These are phyloP conservation scores for Smittium culicis DNA, from an alignment of 371 early-diverging fungal species.

Conservation along the genomic window DNA sequence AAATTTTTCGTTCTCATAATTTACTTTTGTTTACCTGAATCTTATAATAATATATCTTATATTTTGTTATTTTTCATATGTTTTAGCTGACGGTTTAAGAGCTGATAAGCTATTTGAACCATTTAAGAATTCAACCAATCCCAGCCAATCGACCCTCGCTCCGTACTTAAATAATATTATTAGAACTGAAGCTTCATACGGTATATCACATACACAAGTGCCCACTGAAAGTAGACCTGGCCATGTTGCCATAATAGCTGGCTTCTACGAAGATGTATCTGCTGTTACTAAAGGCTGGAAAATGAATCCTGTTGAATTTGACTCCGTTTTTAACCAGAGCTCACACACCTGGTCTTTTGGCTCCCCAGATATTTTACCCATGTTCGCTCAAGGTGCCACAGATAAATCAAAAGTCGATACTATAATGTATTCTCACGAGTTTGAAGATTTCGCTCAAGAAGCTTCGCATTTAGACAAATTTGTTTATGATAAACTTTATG, in stretches of 20 bases:
- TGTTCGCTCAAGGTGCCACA: slow-evolving; percentile 85
- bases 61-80: background rate
- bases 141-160: slow-evolving; percentile 35
- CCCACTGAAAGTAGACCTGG: slow-evolving; percentile 97
- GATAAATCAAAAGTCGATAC: slow-evolving; percentile 62
- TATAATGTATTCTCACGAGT: slow-evolving; percentile 75
- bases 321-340: slow-evolving; percentile 84
- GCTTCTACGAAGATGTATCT: slow-evolving; percentile 94
- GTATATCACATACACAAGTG: slow-evolving; percentile 89
- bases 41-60: background rate
- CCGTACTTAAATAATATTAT: slow-evolving; percentile 58
- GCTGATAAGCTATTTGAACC: slow-evolving; percentile 79
- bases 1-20: background rate
- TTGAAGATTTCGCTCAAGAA: slow-evolving; percentile 81
- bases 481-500: slow-evolving; percentile 59
- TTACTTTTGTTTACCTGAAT: no score
- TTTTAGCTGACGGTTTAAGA: slow-evolving; percentile 75
- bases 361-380: slow-evolving; percentile 89
- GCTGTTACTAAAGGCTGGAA: slow-evolving; percentile 96
- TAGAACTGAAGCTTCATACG: slow-evolving; percentile 59
- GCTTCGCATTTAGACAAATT: slow-evolving; percentile 72
- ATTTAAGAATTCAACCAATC: slow-evolving; percentile 27
- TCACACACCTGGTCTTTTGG: slow-evolving; percentile 92
- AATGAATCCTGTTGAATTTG: slow-evolving; percentile 91
- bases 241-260: slow-evolving; percentile 91